Evolutionary conservation across 1,284 basidiomycete species (phyloP), one percentile per base, ranked within the genome.

Genomic region (Calocybe gambosa): DNA sequence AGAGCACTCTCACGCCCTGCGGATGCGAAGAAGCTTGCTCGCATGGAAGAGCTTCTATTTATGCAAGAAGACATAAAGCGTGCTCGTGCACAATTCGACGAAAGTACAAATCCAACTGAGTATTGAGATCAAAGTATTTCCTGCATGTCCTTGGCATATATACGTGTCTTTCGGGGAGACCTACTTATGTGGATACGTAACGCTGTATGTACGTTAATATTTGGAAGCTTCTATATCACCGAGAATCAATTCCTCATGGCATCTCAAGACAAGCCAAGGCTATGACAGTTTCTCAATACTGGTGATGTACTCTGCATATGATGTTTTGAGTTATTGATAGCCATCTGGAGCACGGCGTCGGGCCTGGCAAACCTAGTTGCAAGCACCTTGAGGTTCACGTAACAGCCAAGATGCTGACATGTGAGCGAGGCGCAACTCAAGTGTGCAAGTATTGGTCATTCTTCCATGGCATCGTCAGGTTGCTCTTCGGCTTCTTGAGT

Each of bases 51-150:
- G 62, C 68, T 93, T 29, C 62, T 93, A 23, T 90, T 91, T 70
- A 90, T 92, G 84, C 88, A 92, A 60, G 89, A 92, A 62, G 90
- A 91, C 55, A 92, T 93, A 66, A 89, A 90, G 59, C 80, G 88
- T n/a, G 90, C 89, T 8, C 76, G 88, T 36, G 80, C 82, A 7
- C 82, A 89, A 60, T 89, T 90, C 53, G 78, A 74, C 40, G 80
- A 85, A 52, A 73, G 80, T 54, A 73, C 71, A 39, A 73, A 78
- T 51, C 67, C 74, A 39, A 71, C 60, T 50, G 69, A 75, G 39
- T 72, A 71, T 41, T 49, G 43, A 41, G 37, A 47, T 20, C 45
- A 42, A 33, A 43, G 6, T 29, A 19, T 20, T 10, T 19, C 42
- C 19, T 18, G 21, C 8, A 34, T 26, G 31, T 19, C 21, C 19